Evolutionary conservation across 1,284 basidiomycete genomes (phyloP), one percentile per base, ranked within the genome.

Genomic region (Trametes sp.): DNA sequence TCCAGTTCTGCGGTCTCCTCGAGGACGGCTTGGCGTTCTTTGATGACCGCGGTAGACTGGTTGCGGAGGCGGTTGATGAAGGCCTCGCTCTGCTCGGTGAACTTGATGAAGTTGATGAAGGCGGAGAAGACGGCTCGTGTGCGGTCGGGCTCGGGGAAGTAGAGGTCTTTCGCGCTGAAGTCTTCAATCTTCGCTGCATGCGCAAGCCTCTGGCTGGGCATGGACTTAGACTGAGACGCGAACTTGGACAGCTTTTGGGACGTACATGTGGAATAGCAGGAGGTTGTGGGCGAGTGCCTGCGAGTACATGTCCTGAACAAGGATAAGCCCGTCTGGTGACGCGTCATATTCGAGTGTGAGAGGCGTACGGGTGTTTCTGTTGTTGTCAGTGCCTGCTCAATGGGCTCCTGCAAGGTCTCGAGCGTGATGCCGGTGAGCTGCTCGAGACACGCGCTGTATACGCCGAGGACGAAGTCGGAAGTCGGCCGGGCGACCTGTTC

Each of bases 51-150:
- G n/a, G 85, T 76, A 11, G 89, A 87, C 51, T 82, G 80, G 14
- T 87, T 82, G 29, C 85, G 82, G n/a, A 94, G 76, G 16, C 84
- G 81, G 54, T 80, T 80, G 21, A 92, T 78, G 60, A 89, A 86
- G 1, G 82, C 75, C 41, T 83, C 81, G 67, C 88, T 88, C 68
- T 94, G 89, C 67, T 91, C 88, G 29, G 87, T 88, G 75, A 96
- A 97, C 76, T 94, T 94, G 74, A 94, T 87, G 75, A 96, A 95
- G 77, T 98, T 98, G 80, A 96, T 90, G 65, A 98, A 90, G 0
- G 91, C 95, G 42, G 93, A 94, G 61, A 98, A 82, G 46, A 93
- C 82, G 52, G 84, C 81, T 16, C 88, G 81, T 0, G 94, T 91
- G 26, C 94, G 86, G 35, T 87, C 82, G 23, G 87, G 79, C 28